These are phyloP conservation scores for Chalciporus pseudorubinellus DNA, from an alignment of 768 basidiomycete species.

Conservation along the genomic window DNA sequence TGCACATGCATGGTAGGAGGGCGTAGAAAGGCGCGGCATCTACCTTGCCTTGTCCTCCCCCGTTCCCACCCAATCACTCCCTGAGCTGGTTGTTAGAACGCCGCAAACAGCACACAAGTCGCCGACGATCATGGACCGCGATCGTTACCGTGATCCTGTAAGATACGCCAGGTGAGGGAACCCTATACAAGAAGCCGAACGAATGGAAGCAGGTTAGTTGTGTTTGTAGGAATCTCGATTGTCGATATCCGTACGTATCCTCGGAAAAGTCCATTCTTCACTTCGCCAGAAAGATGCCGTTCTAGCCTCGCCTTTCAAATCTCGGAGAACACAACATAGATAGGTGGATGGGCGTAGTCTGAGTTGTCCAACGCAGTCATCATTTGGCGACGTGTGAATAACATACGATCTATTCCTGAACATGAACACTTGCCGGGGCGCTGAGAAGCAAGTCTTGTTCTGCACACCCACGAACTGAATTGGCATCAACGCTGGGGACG, in stretches of 20 bases:
- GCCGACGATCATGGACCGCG: conserved; percentile 34
- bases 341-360: conserved; percentile 46
- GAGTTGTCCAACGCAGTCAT: conserved; percentile 36
- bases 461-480: conserved; percentile 56
- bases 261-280: not conserved
- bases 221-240: not conserved
- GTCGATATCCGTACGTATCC: not conserved
- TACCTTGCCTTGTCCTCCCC: conserved; percentile 8
- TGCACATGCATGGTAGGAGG: conserved; percentile 19
- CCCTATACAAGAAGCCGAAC: no score
- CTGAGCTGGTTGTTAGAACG: conserved; percentile 4
- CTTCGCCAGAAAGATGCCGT: not conserved
- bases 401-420: conserved; percentile 48
- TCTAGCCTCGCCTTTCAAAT: conserved; percentile 43
- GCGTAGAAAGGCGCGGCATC: conserved; percentile 25
- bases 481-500: conserved; percentile 45
- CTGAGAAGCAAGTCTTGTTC: conserved; percentile 18
- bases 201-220: not conserved
- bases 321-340: conserved; percentile 56
- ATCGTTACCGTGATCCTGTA: conserved; percentile 32
- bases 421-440: conserved; percentile 46
- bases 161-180: no score
- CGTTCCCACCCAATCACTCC: conserved; percentile 8
- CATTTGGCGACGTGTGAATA: conserved; percentile 59
- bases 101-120: conserved; percentile 4